phyloP scores from a whole-genome alignment of 495 filamentous ascomycete genomes.

The Penicillium subrubescens region DNA sequence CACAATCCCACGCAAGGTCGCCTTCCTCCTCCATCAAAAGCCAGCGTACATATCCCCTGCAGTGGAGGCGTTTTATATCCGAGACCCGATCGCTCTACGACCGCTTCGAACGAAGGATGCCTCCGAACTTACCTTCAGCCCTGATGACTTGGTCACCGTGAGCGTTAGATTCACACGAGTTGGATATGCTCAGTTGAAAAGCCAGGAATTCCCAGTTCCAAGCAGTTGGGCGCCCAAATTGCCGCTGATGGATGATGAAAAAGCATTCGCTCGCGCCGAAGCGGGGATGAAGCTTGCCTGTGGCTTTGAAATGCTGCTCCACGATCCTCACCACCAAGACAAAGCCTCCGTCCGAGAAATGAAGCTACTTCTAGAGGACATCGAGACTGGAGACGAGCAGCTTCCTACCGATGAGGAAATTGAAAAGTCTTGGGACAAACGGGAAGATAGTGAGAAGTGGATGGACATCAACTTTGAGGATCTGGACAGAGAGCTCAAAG shows the following conservation, averaged over 20 bases:
- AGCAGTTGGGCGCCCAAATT: conserved; percentile 57
- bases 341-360: conserved; percentile 72
- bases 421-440: conserved; percentile 58
- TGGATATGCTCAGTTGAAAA: conserved; percentile 86
- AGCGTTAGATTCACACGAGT: conserved; percentile 82
- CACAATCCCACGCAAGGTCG: conserved; percentile 78
- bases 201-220: conserved; percentile 80
- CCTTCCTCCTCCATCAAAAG: conserved; percentile 73
- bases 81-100: conserved; percentile 78
- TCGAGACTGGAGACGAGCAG: conserved; percentile 58
- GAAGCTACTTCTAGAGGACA: conserved; percentile 70
- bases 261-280: conserved; percentile 56
- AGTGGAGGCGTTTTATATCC: conserved; percentile 88
- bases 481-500: conserved; percentile 78
- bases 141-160: conserved; percentile 75
- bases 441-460: conserved; percentile 86
- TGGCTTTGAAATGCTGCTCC: conserved; percentile 87
- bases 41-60: conserved; percentile 78
- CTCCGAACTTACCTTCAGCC: conserved; percentile 62
- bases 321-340: conserved; percentile 62
- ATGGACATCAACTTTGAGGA: conserved; percentile 88
- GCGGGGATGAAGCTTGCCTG: conserved; percentile 87
- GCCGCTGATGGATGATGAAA: conserved; percentile 35
- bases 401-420: conserved; percentile 79
- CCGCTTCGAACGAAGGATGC: conserved; percentile 58